Percentiles rank a stretch among this genome's conserved stretches.
Evolutionary conservation across 2,329 filamentous ascomycete genomes (phyloP).

Genomic region (Triangularia verruculosa): DNA sequence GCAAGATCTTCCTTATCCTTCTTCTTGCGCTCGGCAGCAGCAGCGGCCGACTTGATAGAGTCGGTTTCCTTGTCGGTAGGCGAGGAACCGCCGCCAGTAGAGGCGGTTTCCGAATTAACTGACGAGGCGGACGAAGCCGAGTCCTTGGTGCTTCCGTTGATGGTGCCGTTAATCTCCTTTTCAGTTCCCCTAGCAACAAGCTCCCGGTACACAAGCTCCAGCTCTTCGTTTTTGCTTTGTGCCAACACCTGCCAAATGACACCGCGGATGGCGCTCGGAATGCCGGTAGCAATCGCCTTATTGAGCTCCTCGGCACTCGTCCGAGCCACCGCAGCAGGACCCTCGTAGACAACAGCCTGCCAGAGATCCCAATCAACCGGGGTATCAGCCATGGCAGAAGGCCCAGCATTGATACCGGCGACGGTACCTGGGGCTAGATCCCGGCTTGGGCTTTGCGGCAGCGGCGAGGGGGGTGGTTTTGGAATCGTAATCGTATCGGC

Average conservation of each 20-base stretch:
- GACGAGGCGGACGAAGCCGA: constrained; percentile 80
- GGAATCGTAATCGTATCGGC: constrained; percentile 8
- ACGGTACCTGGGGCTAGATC: constrained; percentile 81
- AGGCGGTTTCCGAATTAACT: constrained; percentile 73
- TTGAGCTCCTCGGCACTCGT: constrained; percentile 89
- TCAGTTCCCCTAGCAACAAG: constrained; percentile 77
- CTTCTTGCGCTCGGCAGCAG: constrained; percentile 68
- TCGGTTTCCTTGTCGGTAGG: constrained; percentile 62
- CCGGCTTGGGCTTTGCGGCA: constrained; percentile 64
- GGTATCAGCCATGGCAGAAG: constrained; percentile 64
- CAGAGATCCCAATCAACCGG: constrained; percentile 98
- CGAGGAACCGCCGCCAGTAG: constrained; percentile 56
- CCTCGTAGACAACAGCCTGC: constrained; percentile 94
- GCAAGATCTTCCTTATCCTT: constrained; percentile 75
- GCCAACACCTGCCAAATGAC: constrained; percentile 98
- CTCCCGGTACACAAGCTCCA: constrained; percentile 84
- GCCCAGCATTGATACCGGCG: constrained; percentile 73
- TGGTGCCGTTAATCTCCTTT: constrained; percentile 58
- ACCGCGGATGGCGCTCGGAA: constrained; percentile 92
- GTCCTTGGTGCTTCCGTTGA: constrained; percentile 60
- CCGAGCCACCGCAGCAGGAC: constrained; percentile 80
- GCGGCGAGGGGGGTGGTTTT: constrained; percentile 42
- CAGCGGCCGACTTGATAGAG: constrained; percentile 61
- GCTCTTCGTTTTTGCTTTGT: constrained; percentile 87
- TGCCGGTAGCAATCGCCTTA: constrained; percentile 85